These are phyloP conservation scores for Wickerhamomyces ciferrii DNA, from an alignment of 805 yeast genomes.

Conservation along the genomic window DNA sequence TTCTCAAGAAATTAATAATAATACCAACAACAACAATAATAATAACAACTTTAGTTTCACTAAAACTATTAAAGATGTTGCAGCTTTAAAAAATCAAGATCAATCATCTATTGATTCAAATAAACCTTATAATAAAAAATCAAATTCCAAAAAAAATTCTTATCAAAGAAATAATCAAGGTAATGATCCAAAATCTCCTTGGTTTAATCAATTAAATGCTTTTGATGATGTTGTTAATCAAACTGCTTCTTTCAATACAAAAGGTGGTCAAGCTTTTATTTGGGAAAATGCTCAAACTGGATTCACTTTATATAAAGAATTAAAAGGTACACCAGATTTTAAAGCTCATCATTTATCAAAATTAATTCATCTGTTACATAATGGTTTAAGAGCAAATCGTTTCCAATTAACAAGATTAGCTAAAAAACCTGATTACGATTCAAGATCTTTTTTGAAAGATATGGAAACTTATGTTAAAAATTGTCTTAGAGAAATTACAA, in stretches of 20 bases:
- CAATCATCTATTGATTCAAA: not conserved
- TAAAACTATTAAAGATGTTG: constrained; percentile 25
- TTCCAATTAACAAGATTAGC: constrained; percentile 47
- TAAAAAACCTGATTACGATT: constrained; percentile 56
- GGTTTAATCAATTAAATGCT: constrained; percentile 43
- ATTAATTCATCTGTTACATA: constrained; percentile 46
- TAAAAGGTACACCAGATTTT: constrained; percentile 42
- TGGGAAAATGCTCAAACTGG: constrained; percentile 49
- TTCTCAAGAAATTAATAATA: constrained; percentile 7
- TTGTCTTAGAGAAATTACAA: constrained; percentile 47
- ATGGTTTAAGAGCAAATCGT: constrained; percentile 52
- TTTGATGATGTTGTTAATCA: constrained; percentile 40
- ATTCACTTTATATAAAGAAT: constrained; percentile 43
- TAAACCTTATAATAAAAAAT: constrained; percentile 5
- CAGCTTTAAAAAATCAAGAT: constrained; percentile 14
- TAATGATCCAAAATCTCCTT: constrained; percentile 34
- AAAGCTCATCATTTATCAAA: constrained; percentile 41
- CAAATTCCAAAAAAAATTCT: constrained; percentile 11
- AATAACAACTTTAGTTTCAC: constrained; percentile 14
- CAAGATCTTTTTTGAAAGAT: constrained; percentile 49
- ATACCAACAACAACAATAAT: constrained; percentile 15
- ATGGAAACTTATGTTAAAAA: constrained; percentile 44
- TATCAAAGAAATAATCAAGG: constrained; percentile 9
- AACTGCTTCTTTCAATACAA: constrained; percentile 11
- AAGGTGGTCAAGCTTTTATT: constrained; percentile 30